phyloP scores from a whole-genome alignment of 2,329 filamentous ascomycete genomes.

The Teratosphaeria nubilosa region DNA sequence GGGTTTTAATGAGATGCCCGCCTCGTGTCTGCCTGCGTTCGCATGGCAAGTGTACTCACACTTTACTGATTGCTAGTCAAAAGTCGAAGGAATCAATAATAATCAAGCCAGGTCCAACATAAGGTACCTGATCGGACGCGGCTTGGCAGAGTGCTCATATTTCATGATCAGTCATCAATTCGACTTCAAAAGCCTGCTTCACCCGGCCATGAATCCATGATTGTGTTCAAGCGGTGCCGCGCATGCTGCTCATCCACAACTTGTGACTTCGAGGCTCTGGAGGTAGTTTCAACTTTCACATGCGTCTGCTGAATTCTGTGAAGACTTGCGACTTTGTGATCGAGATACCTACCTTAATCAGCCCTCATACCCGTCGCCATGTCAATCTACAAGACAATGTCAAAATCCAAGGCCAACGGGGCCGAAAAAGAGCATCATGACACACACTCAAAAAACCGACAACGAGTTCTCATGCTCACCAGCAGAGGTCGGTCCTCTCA shows the following conservation, averaged over 20 bases:
- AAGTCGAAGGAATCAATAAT: too few relatives aligned
- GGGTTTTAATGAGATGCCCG: background rate
- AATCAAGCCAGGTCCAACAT: too few relatives aligned
- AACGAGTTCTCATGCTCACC: constrained; percentile 75
- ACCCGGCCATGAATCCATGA: too few relatives aligned
- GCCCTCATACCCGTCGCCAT: background rate
- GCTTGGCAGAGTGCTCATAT: too few relatives aligned
- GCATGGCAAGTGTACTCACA: too few relatives aligned
- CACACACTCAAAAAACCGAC: constrained; percentile 32
- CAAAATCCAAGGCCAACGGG: constrained; percentile 30
- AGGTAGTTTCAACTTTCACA: background rate
- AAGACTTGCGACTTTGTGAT: background rate
- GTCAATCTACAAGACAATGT: constrained; percentile 47
- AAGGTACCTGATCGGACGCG: too few relatives aligned
- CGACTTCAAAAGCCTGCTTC: too few relatives aligned
- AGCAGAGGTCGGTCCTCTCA: constrained; percentile 58
- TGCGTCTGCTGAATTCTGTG: background rate
- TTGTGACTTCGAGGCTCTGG: background rate
- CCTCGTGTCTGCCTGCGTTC: too few relatives aligned
- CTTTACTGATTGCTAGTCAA: too few relatives aligned
- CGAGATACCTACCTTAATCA: background rate
- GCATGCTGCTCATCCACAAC: background rate
- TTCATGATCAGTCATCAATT: too few relatives aligned
- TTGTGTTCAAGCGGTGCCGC: too few relatives aligned
- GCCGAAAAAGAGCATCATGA: constrained; percentile 12